Base-by-base conservation (phyloP, 1,139 yeast genomes). In the Yamadazyma taylorii region DNA sequence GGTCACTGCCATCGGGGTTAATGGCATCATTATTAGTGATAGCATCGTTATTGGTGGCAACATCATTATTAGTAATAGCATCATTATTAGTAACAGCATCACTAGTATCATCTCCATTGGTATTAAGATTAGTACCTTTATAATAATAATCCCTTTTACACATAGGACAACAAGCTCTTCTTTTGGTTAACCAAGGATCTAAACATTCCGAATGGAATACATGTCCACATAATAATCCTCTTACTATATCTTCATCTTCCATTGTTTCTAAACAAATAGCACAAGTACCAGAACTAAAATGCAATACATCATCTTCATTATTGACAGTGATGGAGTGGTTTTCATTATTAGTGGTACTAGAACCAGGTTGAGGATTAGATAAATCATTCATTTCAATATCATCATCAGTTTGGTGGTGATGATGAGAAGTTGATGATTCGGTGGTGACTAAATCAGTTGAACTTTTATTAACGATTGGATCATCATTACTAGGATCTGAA, bases 81-180 rank as follows among this genome's bases (percentile, higher is more conserved):
- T 25, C 28, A 14, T 25, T 25, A 14, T 24, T 34, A 7, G 35
- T 32, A 7, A 14, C 28, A 13, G 31, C 34, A 26, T 30, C 36
- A 16, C 24, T 17, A 17, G 35, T 29, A 22, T 36, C 38, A 9
- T 19, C 32, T 24, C 33, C 28, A 11, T 47, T 14, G 16, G n/a
- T n/a, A n/a, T n/a, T n/a, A n/a, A n/a, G n/a, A n/a, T 19, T 21
- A 2, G 17, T 22, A 32, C 58, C 63, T 45, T 70, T 72, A 56
- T 73, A 59, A 46, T 74, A 77, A 47, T 79, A 79, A 52, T 85
- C 94, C 28, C 87, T 66, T 54, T 86, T 85, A 60, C 96, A 87
- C 69, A 82, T 78, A 7, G 96, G 95, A 55, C 96, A 87, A 52
- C 88, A 82, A 1, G 92, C 92, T 38, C 85, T 72, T 46, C 92